phyloP scores from a whole-genome alignment of 2,329 filamentous ascomycete genomes.

The Xylaria arbuscula region DNA sequence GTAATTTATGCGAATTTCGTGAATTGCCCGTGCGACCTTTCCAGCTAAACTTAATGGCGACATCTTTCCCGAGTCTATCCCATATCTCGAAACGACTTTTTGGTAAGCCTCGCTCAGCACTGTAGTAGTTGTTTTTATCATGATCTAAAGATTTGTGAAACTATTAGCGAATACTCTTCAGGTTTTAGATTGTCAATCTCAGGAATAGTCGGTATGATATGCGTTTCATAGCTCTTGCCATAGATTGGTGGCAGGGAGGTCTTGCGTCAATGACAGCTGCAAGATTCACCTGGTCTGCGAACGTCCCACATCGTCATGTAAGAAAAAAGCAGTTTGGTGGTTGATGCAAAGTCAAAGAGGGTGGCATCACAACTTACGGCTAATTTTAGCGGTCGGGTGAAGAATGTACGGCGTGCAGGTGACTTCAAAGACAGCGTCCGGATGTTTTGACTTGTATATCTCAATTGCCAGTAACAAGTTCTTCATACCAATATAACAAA shows the following conservation, averaged over 20 bases:
- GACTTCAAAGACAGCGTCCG: constrained; percentile 59
- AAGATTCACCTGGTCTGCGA: not conserved
- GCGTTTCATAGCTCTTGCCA: not conserved
- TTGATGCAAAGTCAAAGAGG: not conserved
- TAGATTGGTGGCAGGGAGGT: not conserved
- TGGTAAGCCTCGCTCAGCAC: constrained; percentile 43
- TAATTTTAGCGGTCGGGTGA: constrained; percentile 44
- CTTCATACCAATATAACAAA: constrained; percentile 62
- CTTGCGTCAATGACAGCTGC: not conserved
- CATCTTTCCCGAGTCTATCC: constrained; percentile 48
- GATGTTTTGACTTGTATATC: constrained; percentile 54
- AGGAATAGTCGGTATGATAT: not conserved
- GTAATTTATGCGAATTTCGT: constrained; percentile 60
- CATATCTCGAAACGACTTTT: constrained; percentile 44
- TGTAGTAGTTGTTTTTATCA: constrained; percentile 54
- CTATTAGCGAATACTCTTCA: constrained; percentile 21
- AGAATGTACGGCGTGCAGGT: constrained; percentile 62
- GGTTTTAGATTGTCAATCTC: not conserved
- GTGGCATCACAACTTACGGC: constrained; percentile 44
- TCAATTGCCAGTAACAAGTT: constrained; percentile 60
- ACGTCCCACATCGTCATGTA: not conserved
- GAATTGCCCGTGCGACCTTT: constrained; percentile 58
- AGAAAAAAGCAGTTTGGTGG: constrained; percentile 1
- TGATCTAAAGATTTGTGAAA: constrained; percentile 40
- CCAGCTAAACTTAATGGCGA: constrained; percentile 56